Evolutionary conservation across 169 alveolate species (phyloP).

Genomic region (Plasmodium gallinaceum): DNA sequence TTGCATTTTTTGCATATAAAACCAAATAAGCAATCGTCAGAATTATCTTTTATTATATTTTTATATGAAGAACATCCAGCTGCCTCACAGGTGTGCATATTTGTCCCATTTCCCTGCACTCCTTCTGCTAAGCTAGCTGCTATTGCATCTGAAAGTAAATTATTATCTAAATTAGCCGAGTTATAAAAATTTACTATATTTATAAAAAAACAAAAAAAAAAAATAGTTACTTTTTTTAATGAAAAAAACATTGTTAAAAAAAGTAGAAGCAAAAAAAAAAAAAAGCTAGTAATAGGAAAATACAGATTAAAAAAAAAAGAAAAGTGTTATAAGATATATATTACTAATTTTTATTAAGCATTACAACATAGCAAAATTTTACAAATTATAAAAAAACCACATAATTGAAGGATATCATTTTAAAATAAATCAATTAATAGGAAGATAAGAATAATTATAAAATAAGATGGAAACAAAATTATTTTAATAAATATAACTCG

Average conservation of each 20-base stretch:
- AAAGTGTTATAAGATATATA: background rate
- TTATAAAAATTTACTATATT: constrained; percentile 17
- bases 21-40: constrained; percentile 46
- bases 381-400: too few species aligned
- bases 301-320: constrained; percentile 10
- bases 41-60: constrained; percentile 22
- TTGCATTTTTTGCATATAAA: constrained; percentile 69
- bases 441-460: too few species aligned
- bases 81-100: constrained; percentile 51
- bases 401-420: too few species aligned
- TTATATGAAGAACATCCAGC: constrained; percentile 75
- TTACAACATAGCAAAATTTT: too few species aligned
- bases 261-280: background rate
- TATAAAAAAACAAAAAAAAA: background rate
- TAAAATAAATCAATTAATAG: too few species aligned
- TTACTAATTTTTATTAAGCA: too few species aligned
- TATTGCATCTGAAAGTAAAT: background rate
- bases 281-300: background rate
- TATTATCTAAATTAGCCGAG: background rate
- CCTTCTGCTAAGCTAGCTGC: too few species aligned
- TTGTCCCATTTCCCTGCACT: background rate
- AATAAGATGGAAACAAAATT: too few species aligned
- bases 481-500: too few species aligned
- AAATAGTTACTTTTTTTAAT: constrained; percentile 9
- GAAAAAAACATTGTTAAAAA: constrained; percentile 29